Base-by-base conservation (phyloP, 495 filamentous ascomycete species). In the Neurospora africana region DNA sequence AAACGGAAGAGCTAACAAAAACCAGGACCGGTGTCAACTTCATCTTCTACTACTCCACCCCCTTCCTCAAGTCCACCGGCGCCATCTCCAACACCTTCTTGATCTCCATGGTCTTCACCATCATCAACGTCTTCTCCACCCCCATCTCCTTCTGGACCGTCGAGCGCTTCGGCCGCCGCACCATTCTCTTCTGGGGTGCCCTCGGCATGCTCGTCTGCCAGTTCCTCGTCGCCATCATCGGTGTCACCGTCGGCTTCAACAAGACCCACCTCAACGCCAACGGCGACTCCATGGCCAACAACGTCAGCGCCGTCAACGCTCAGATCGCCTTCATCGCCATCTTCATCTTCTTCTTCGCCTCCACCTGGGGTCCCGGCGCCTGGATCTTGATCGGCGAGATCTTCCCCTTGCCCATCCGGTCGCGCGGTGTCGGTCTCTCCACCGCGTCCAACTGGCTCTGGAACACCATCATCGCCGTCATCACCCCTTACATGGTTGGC, bases 301-400 rank as follows among this genome's bases (percentile, higher is more conserved):
- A 90, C 83, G 86, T 91, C 80, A 77, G 78, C 5, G 86, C 89
- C 35, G 89, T 91, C 76, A 89, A 89, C 74, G 82, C 86, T 9
- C 84, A 86, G 77, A 90, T 93, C 44, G 87, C 91, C 38, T 93
- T 93, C 81, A 89, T 92, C 72, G 90, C 89, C 79, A 89, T 94
- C 84, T 94, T 93, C 86, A 92, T 94, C 80, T 92, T 92, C 82
- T 91, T 91, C 83, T 94, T 93, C 77, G 92, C 92, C 41, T 87
- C 85, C 43, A 91, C 91, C 21, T 95, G 91, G 92, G 92, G 92
- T 61, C 91, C 92, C 69, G 85, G 86, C 11, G 91, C 89, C 47
- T 94, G 92, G 92, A 90, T 95, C 72, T 87, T 95, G 74, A 92
- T 94, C 73, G 92, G 92, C 73, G 92, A 95, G 83, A 91, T 94